Evolutionary conservation across 805 yeast genomes (phyloP).

Genomic region (Pichia nakasei): DNA sequence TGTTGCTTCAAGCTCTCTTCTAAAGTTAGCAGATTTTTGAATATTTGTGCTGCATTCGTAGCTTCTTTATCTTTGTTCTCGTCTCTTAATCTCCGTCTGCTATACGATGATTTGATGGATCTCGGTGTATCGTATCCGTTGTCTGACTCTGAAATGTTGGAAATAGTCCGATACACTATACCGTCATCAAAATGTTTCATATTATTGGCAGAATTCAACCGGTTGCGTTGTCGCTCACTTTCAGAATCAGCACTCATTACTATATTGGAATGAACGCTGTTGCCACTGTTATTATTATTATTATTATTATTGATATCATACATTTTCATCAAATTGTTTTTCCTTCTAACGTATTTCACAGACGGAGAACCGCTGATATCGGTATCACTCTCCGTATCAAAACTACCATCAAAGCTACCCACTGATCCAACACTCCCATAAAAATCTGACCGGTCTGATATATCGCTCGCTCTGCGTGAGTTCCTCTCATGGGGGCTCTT

Average conservation of each 20-base stretch:
- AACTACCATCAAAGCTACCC: conserved; percentile 4
- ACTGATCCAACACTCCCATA: conserved; percentile 2
- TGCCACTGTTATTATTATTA: not conserved
- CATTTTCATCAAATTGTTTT: not conserved
- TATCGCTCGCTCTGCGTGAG: conserved; percentile 18
- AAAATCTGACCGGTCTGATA: conserved; percentile 18
- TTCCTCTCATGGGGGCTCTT: conserved; percentile 6
- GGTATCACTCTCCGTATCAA: conserved; percentile 15
- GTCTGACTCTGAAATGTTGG: not conserved
- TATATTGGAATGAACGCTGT: too few relatives aligned
- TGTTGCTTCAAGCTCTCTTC: conserved; percentile 85
- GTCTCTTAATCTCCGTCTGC: conserved; percentile 13
- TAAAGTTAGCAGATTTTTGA: conserved; percentile 69
- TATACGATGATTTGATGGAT: not conserved
- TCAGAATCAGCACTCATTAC: not conserved
- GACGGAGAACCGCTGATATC: conserved; percentile 17
- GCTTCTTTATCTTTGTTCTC: conserved; percentile 14
- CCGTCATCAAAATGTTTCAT: conserved; percentile 3
- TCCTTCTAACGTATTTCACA: conserved; percentile 8
- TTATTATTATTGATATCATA: not conserved
- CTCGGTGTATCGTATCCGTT: not conserved
- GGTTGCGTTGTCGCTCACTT: not conserved
- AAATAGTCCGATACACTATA: conserved; percentile 2
- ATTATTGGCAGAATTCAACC: not conserved
- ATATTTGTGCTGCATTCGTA: conserved; percentile 52